Evolutionary conservation across 495 filamentous ascomycete genomes (phyloP), one percentile per base, ranked within the genome.

Genomic region (Beverwykella pulmonaria): DNA sequence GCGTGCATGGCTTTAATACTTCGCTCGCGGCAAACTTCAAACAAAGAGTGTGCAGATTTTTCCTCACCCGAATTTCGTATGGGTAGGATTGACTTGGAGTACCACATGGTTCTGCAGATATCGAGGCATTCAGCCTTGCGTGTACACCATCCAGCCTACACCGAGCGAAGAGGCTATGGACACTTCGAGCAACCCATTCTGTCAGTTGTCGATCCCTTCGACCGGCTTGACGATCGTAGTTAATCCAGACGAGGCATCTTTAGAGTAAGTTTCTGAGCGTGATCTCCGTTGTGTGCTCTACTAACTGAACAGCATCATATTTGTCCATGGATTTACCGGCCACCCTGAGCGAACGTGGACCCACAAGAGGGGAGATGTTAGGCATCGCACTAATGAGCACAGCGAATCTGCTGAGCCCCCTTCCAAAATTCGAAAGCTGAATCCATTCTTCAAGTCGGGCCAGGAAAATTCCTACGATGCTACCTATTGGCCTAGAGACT

Each of bases 401-500:
- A n/a, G 12, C 4, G 30, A 34, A 5, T 12, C 23, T 50, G 26
- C 4, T 15, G 41, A 61, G 27, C 41, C 58, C 6, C 41, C 58
- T 32, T 30, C 44, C 5, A 61, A 50, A 49, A 34, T 49, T 10
- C 58, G 58, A 26, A 49, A 22, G 22, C 9, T 61, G 7, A 49
- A 50, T 19, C 44, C 26, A 19, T 61, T 50, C 58, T 50, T 23
- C 15, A 52, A 15, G 48, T 25, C 48, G 23, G 12, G 25, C 5
- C 48, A 25, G 10, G 23, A 52, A 52, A 22, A 52, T 15, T 6
- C 15, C 5, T n/a, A 23, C 19, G 22, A 7, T 9, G 30, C 41
- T 19, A 47, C 48, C 50, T 61, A 50, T 23, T 63, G 60, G 60
- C 60, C 77, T 1, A 48, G 62, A 49, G 76, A 81, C 49, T 53